phyloP scores from a whole-genome alignment of 2,329 filamentous ascomycete genomes.

The Penicillium aurantiogriseum region DNA sequence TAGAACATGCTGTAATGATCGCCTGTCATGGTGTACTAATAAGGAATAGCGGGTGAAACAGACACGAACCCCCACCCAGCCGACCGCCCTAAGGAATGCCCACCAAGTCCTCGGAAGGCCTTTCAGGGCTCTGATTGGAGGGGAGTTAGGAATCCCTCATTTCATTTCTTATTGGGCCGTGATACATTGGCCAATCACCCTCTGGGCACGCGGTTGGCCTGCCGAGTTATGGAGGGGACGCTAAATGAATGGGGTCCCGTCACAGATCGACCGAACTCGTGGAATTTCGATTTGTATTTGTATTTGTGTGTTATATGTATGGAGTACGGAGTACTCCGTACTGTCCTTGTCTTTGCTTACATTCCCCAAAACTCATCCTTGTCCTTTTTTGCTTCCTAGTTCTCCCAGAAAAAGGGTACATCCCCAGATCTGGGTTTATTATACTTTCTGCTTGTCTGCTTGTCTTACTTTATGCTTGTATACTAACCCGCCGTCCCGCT shows the following conservation, averaged over 20 bases:
- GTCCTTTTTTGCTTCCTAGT: neutral
- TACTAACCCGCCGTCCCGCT: neutral
- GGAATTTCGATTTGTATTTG: neutral
- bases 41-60: neutral
- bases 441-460: neutral
- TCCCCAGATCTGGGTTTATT: neutral
- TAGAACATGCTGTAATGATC: constrained; percentile 8
- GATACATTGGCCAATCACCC: constrained; percentile 6
- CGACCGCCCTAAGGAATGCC: constrained; percentile 10
- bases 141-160: constrained; percentile 8
- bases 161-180: constrained; percentile 14
- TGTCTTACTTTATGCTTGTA: neutral
- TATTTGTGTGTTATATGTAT: neutral
- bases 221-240: constrained; percentile 18
- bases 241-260: constrained; percentile 8
- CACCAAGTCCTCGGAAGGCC: constrained; percentile 9
- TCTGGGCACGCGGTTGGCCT: constrained; percentile 8
- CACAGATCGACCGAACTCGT: constrained; percentile 10
- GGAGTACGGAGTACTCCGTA: neutral
- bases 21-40: neutral
- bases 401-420: neutral
- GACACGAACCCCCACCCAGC: constrained; percentile 7
- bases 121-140: constrained; percentile 17
- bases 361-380: neutral
- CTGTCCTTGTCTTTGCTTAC: too few relatives aligned